Percentiles rank a stretch among this genome's conserved stretches.
Evolutionary conservation across 148 eudicot species (phyloP).

Genomic region (Camellia japonica): DNA sequence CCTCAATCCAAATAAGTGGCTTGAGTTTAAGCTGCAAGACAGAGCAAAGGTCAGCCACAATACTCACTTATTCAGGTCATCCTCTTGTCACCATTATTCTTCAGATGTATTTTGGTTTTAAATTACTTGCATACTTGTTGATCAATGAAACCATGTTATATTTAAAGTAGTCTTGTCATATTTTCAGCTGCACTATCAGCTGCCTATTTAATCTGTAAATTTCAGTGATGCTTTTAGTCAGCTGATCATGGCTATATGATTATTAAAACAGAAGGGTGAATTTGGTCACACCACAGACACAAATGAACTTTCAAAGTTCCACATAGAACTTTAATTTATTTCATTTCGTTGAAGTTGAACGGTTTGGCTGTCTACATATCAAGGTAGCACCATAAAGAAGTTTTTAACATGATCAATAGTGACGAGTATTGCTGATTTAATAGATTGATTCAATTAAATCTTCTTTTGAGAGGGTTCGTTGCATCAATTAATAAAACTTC

Average conservation of each 20-base stretch:
- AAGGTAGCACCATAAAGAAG: neutral
- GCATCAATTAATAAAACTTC: neutral
- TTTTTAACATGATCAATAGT: neutral
- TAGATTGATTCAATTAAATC: neutral
- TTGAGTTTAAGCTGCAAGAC: slow-evolving; percentile 84
- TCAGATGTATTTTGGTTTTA: neutral
- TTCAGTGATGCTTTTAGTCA: neutral
- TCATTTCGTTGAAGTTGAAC: neutral
- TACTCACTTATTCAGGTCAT: slow-evolving; percentile 84
- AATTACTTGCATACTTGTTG: neutral
- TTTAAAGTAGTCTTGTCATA: neutral
- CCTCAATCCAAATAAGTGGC: slow-evolving; percentile 83
- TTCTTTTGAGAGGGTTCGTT: neutral
- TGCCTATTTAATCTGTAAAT: neutral
- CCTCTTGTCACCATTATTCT: slow-evolving; percentile 15
- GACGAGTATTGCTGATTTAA: neutral
- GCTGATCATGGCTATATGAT: neutral
- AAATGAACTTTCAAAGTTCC: neutral
- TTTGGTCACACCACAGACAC: neutral
- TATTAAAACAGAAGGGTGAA: neutral
- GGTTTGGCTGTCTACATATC: neutral
- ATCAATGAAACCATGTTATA: slow-evolving; percentile 5
- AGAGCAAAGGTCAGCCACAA: slow-evolving; percentile 91
- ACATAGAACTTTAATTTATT: neutral
- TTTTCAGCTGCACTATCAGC: neutral